phyloP scores from a whole-genome alignment of 1,284 basidiomycete genomes.

The Erythrobasidium hasegawianum region DNA sequence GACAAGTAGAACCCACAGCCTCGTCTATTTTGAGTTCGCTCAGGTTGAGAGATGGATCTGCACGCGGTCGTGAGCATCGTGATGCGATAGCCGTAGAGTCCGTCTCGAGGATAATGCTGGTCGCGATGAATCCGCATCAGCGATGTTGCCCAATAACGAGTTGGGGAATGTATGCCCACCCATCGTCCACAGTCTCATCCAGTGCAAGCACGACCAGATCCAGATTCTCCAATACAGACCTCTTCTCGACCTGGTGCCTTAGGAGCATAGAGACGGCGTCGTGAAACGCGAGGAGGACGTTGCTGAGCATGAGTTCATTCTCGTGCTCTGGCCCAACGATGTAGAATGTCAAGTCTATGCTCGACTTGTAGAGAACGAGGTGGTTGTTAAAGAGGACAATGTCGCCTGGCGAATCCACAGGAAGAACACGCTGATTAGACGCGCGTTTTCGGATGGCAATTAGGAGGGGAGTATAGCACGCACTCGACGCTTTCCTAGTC shows the following conservation, averaged over 20 bases:
- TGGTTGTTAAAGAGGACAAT: slow-evolving; percentile 89
- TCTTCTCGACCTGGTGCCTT: slow-evolving; percentile 90
- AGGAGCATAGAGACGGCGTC: slow-evolving; percentile 83
- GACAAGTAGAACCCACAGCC: slow-evolving; percentile 55
- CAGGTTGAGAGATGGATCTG: slow-evolving; percentile 63
- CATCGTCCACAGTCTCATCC: slow-evolving; percentile 97
- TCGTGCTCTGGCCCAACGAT: slow-evolving; percentile 81
- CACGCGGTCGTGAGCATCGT: slow-evolving; percentile 83
- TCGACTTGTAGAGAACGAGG: slow-evolving; percentile 88
- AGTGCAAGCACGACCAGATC: slow-evolving; percentile 88
- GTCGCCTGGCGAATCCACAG: slow-evolving; percentile 61
- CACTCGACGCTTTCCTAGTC: slow-evolving; percentile 72
- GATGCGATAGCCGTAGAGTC: slow-evolving; percentile 93
- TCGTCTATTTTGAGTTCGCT: slow-evolving; percentile 99
- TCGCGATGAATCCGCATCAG: slow-evolving; percentile 10
- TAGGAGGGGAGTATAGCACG: not conserved
- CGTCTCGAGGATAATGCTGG: slow-evolving; percentile 93
- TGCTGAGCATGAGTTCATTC: slow-evolving; percentile 94
- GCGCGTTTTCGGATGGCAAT: not conserved
- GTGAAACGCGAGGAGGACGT: slow-evolving; percentile 74
- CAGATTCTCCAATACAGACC: slow-evolving; percentile 88
- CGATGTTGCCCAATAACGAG: not conserved
- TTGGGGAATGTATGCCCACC: slow-evolving; percentile 60
- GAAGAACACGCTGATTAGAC: not conserved
- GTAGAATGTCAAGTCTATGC: slow-evolving; percentile 92